Evolutionary conservation across 78 protist genomes (phyloP).

Genomic region (Acrasis kona): DNA sequence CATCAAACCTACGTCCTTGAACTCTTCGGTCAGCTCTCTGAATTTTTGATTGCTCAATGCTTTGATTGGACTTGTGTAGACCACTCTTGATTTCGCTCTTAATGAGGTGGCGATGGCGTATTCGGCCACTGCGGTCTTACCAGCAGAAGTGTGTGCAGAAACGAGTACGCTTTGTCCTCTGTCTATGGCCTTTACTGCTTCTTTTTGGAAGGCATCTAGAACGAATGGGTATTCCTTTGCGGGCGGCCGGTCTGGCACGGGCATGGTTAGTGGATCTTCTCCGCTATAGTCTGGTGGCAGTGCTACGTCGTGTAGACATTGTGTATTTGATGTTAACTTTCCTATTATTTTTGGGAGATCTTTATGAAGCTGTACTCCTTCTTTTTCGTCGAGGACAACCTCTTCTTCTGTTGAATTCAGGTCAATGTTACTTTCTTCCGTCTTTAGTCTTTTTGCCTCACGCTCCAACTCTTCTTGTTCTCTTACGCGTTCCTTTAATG

Average conservation of each 20-base stretch:
- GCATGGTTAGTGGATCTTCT: not conserved
- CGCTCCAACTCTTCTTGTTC: too few relatives aligned
- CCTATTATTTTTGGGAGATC: too few relatives aligned
- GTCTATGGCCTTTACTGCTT: constrained; percentile 17
- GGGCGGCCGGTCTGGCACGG: not conserved
- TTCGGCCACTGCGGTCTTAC: constrained; percentile 96
- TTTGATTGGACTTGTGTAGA: constrained; percentile 86
- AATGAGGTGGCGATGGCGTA: constrained; percentile 71
- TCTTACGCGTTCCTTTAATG: too few relatives aligned
- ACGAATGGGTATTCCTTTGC: constrained; percentile 32
- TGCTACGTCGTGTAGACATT: constrained; percentile 33
- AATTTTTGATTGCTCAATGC: constrained; percentile 84
- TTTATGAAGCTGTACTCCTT: too few relatives aligned
- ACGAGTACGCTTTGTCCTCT: constrained; percentile 80
- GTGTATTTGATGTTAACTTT: too few relatives aligned
- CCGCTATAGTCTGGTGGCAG: constrained; percentile 15
- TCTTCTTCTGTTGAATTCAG: too few relatives aligned
- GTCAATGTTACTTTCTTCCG: too few relatives aligned
- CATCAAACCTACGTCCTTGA: constrained; percentile 71
- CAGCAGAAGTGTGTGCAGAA: constrained; percentile 98
- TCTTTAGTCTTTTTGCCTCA: too few relatives aligned
- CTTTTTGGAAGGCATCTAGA: constrained; percentile 51
- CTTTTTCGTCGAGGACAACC: too few relatives aligned
- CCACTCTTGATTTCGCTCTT: constrained; percentile 41
- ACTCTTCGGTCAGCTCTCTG: constrained; percentile 45